Conservation (phyloP, 495 filamentous ascomycete species). For the Xanthoparmelia taractica region DNA sequence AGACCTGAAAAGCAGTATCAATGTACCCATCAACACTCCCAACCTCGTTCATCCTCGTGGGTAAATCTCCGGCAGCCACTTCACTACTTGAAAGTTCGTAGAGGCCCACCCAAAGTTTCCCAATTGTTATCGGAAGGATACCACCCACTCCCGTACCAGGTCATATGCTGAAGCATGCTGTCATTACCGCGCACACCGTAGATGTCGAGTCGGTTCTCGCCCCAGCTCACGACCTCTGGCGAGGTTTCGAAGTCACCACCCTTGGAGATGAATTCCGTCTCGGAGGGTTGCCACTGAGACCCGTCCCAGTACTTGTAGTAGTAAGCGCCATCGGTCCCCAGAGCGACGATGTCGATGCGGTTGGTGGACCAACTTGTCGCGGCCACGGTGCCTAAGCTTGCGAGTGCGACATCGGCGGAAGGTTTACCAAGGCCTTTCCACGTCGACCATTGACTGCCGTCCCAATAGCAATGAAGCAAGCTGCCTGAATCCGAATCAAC, state of each 20-base stretch:
- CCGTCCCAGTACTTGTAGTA: constrained; percentile 23
- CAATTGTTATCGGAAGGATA: constrained; percentile 3
- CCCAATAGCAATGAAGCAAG: constrained; percentile 23
- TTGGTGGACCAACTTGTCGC: constrained; percentile 13
- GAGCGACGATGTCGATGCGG: constrained; percentile 25
- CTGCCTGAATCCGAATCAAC: not conserved
- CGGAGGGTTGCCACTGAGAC: constrained; percentile 16
- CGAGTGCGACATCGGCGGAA: constrained; percentile 22
- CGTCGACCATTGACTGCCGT: constrained; percentile 20
- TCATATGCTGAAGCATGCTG: constrained; percentile 10
- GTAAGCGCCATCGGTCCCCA: constrained; percentile 9
- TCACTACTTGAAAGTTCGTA: not conserved
- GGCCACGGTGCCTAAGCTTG: constrained; percentile 18
- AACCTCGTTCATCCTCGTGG: too few relatives aligned
- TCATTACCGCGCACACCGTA: constrained; percentile 26
- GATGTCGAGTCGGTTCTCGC: constrained; percentile 31
- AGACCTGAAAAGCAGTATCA: too few relatives aligned
- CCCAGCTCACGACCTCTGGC: constrained; percentile 30
- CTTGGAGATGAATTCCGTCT: not conserved
- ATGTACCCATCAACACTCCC: too few relatives aligned
- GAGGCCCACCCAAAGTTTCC: constrained; percentile 4
- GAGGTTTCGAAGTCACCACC: constrained; percentile 25
- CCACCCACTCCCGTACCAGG: constrained; percentile 20
- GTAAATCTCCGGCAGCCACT: too few relatives aligned
- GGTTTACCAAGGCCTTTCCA: constrained; percentile 20